Evolutionary conservation across 345 rosid genomes (phyloP), one percentile per base, ranked within the genome.

Genomic region (Rubroshorea leprosula): DNA sequence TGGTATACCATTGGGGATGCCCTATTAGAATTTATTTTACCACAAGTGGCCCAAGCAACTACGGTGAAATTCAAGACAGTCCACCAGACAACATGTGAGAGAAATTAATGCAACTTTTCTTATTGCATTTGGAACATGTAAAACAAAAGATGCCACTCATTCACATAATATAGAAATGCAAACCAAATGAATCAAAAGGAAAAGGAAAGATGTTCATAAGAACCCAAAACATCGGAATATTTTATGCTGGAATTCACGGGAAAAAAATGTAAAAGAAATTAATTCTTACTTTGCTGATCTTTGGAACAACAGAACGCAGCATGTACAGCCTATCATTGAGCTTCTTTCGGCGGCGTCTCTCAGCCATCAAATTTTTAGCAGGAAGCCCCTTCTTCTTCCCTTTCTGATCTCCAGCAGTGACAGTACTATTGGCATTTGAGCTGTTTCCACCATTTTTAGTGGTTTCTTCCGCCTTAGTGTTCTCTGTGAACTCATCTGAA

Each of bases 281-380:
- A 62, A 61, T 67, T 72, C 80, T 75, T 73, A 80, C 86, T 72
- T 75, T 80, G 77, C 83, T 78, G 24, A 80, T 80, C 67, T 75
- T 80, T 31, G 83, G 86, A n/a, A 80, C 86, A 45, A 80, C 86
- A 55, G 86, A 80, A 23, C 86, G 74, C 62, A 80, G 58, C 86
- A 78, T 73, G 70, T 77, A 80, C 17, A 81, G 69, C 72, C 83
- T 74, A 67, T 81, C 83, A 69, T 81, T 81, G 55, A 76, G 81
- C 72, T 80, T 80, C 79, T 81, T 81, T 57, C 83, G 64, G 61
- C 86, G 86, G 43, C 86, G 71, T 74, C 86, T 76, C 77, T 81
- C 86, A 0, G 83, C 86, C 86, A 81, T 81, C 73, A 81, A 72
- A 70, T 81, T 81, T 70, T 81, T 81, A 4, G 86, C 86, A n/a